These are phyloP conservation scores for Discostella stelligeroides DNA, from an alignment of 108 stramenopile genomes.

Conservation along the genomic window DNA sequence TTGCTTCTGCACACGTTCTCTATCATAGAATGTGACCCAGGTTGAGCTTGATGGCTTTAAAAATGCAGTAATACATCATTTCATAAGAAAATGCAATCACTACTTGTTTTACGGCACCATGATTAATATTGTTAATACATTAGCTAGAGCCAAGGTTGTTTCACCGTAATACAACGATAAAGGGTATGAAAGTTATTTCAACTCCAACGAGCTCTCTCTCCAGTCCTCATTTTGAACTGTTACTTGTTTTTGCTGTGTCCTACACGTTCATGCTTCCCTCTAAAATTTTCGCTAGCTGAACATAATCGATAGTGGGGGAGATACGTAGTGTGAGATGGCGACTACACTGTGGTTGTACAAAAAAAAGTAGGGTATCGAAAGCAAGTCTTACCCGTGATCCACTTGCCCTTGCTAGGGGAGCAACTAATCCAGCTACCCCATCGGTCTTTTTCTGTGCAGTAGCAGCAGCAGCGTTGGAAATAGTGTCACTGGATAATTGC, in stretches of 20 bases:
- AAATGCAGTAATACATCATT: no score
- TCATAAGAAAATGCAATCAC: neutral
- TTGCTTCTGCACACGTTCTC: no score
- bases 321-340: neutral
- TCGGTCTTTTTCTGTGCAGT: conserved; percentile 6
- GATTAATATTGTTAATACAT: no score
- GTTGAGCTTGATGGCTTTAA: no score
- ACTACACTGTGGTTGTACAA: neutral
- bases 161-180: no score
- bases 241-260: no score
- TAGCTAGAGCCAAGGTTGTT: no score
- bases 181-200: no score
- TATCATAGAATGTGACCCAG: no score
- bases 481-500: neutral
- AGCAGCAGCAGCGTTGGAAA: conserved; percentile 5
- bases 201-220: no score
- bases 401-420: conserved; percentile 74
- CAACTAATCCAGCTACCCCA: conserved; percentile 22
- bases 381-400: conserved; percentile 63
- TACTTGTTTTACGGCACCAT: neutral
- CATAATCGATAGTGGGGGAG: neutral
- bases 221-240: no score
- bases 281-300: conserved; percentile 34
- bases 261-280: conserved; percentile 45
- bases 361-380: neutral